Conservation (phyloP, 805 yeast species). For the Metschnikowia gelsemii region DNA sequence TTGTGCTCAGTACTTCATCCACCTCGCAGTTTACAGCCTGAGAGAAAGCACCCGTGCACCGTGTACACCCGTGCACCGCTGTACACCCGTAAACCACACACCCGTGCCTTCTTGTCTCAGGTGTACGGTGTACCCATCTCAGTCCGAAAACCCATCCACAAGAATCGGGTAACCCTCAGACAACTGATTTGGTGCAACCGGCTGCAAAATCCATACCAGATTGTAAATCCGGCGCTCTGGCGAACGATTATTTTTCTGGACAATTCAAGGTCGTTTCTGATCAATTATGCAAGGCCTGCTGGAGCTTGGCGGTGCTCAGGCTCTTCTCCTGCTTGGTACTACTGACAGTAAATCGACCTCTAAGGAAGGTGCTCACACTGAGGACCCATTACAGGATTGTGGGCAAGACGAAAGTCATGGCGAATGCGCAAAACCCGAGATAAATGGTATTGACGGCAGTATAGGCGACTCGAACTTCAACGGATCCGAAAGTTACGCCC, state of each 20-base stretch:
- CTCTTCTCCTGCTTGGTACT: constrained; percentile 41
- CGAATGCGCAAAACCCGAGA: not conserved
- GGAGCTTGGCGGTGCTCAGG: constrained; percentile 49
- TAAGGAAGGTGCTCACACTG: constrained; percentile 1
- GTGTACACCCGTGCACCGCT: too few relatives aligned
- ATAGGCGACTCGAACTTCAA: not conserved
- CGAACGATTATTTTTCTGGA: not conserved
- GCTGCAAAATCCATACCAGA: constrained; percentile 18
- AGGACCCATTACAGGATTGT: not conserved
- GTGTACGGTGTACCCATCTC: constrained; percentile 7
- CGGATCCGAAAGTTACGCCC: not conserved
- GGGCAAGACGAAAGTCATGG: too few relatives aligned
- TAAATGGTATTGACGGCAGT: not conserved
- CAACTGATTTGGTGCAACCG: constrained; percentile 11
- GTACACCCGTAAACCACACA: not conserved
- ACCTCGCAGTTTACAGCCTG: too few relatives aligned
- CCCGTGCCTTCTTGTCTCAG: not conserved
- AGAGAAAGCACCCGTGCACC: too few relatives aligned
- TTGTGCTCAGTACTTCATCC: too few relatives aligned
- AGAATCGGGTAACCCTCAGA: constrained; percentile 24
- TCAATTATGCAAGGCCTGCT: constrained; percentile 33
- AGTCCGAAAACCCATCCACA: constrained; percentile 2
- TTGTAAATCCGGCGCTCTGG: not conserved
- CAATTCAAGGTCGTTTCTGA: not conserved
- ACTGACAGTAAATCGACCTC: not conserved